These are phyloP conservation scores for Chlamydomonas schloesseri DNA, from an alignment of 139 green algal genomes.

Conservation along the genomic window DNA sequence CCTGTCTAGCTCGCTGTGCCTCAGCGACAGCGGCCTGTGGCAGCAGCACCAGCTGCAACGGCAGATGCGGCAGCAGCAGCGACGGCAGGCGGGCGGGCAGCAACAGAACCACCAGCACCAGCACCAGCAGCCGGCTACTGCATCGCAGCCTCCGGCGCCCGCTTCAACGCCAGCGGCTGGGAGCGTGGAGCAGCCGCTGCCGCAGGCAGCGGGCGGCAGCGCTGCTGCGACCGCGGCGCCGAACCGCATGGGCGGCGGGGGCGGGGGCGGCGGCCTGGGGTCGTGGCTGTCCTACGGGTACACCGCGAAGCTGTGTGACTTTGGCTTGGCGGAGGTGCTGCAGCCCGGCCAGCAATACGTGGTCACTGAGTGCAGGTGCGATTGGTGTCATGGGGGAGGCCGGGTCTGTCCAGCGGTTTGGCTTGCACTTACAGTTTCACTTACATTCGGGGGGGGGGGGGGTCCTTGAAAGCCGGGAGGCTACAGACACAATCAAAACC, in stretches of 20 bases:
- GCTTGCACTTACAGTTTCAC: too few species aligned
- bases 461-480: too few species aligned
- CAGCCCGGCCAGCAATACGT: background rate
- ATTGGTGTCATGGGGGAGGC: background rate
- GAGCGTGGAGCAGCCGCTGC: too few species aligned
- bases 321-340: conserved; percentile 22
- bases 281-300: background rate
- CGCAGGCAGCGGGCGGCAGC: too few species aligned
- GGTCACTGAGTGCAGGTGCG: background rate
- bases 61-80: background rate
- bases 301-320: conserved; percentile 24
- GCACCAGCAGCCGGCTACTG: too few species aligned
- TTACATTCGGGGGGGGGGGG: too few species aligned
- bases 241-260: too few species aligned
- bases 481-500: too few species aligned
- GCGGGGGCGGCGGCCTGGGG: background rate
- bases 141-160: background rate
- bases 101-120: too few species aligned
- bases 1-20: background rate
- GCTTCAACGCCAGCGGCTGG: background rate
- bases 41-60: background rate
- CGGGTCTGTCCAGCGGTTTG: background rate
- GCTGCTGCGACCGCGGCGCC: too few species aligned
- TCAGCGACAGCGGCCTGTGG: background rate
- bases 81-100: too few species aligned